Base-by-base conservation (phyloP, 176 grass and related monocot species). In the Oryza australiensis region DNA sequence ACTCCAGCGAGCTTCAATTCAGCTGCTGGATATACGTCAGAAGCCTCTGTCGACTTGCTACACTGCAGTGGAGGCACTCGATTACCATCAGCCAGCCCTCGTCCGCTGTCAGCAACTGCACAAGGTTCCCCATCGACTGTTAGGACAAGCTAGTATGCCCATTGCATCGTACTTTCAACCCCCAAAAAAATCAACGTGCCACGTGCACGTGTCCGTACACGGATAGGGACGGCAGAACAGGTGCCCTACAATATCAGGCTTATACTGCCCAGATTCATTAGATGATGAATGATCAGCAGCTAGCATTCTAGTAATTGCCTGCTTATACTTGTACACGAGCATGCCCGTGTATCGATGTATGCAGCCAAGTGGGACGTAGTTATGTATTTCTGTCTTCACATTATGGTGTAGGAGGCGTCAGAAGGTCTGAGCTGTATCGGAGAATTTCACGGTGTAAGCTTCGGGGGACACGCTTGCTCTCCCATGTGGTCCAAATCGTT, bases 131-230 rank as follows among this genome's bases (percentile, higher is more conserved):
- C 66, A 9, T 30, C 51, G 13, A 67, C 43, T 33, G 43, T 24
- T 37, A 64, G 15, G 57, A 67, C 84, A 68, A 66, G 77, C 12
- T 15, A 13, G 12, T 46, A 55, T 32, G 70, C 33, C 32, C 20
- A 40, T 74, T 23, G 70, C 12, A 68, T 64, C 67, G 60, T 86
- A 53, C 77, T 68, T 57, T n/a, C 60, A 74, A 68, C 14, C 11
- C 14, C 11, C n/a, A 42, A 24, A 42, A 24, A 62, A 77, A 13
- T 70, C 33, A 51, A 15, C 4, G 4, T 5, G 77, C 66, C 77
- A 81, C 62, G 34, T 81, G 77, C 63, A 9, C 7, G 2, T 34
- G 70, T 59, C 84, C 77, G 70, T 86, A 74, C 45, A 6, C 1
- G 9, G 64, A 68, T 12, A 68, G 45, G 24, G 49, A 49, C 22